Base-by-base conservation (phyloP, 2,329 filamentous ascomycete genomes). In the Thyridium curvatum region DNA sequence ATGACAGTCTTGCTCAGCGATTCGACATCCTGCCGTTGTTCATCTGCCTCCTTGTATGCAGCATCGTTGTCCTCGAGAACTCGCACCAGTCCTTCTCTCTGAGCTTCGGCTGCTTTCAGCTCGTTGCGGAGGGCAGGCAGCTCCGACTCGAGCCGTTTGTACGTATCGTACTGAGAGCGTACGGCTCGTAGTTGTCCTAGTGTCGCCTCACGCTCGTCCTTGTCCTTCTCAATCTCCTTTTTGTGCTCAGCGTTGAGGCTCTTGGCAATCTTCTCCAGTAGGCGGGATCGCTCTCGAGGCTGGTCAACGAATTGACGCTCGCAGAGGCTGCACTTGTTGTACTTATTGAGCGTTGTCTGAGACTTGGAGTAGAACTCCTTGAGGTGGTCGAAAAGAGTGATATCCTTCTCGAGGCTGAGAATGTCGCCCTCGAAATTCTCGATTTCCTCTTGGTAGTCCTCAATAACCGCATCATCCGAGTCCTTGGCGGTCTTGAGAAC, bases 301-400 rank as follows among this genome's bases (percentile, higher is more conserved):
- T 71, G 65, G 16, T 78, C 77, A 60, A 68, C 65, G 56, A 95
- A 89, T 4, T 70, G 60, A 38, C 88, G 77, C 32, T 77, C 72
- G 54, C 91, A 97, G 16, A 93, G 77, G 28, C 79, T 74, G 57
- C 91, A 97, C 33, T 74, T 75, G 49, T 87, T 84, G 39, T 84
- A 76, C 28, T 78, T 69, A 39, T 84, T 72, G 10, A 86, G 74
- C 16, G 71, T 72, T 29, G 77, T 71, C 37, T 87, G 66, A 52
- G 84, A 88, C 37, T 78, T 76, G 33, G 66, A 67, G 56, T 86
- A 89, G 57, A 87, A 94, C 12, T 82, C 72, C 35, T 81, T 75
- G 45, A 90, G 69, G 21, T 80, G 78, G 37, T 79, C 77, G 46
- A 76, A 84, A 37, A 85, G 77, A 40, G 79, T 82, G 12, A 84